Base-by-base conservation (phyloP, 2,329 filamentous ascomycete genomes). In the Fusarium coicis region DNA sequence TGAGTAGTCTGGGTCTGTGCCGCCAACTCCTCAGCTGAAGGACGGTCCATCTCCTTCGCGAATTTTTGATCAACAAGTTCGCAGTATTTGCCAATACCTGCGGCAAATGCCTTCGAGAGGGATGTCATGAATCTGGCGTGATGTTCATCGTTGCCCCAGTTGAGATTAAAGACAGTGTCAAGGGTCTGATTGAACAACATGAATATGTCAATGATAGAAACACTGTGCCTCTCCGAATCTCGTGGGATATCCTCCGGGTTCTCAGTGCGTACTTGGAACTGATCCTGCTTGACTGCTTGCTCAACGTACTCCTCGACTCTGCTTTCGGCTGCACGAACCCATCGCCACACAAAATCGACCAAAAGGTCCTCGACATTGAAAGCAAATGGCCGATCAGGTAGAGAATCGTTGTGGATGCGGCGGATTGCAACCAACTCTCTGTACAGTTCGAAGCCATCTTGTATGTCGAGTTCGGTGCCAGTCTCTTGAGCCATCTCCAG, bases 101-200 rank as follows among this genome's bases (percentile, higher is more conserved):
- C 87, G 4, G 95, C 92, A 68, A 98, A 94, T 0, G 93, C 92
- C 77, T 95, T 97, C 19, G 95, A 92, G 21, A 98, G 85, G 4
- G 94, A 91, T 21, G 96, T 99, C 95, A 98, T 98, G 83, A 99
- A 99, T 70, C 95, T 94, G 43, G 96, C 96, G 80, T 97, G 93
- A 74, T 97, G 95, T 42, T 97, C 87, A 78, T 97, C 94, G 80
- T 98, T 94, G 73, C 95, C 93, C 96, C 96, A 99, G 68, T 95
- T 91, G 16, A 99, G 87, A 75, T 94, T 87, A 60, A 93, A 91
- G 61, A 99, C 90, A 77, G 97, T 94, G 72, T 98, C 93, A 40
- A 97, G 91, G 23, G 93, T 93, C 83, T 98, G 93, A 77, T 95
- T 97, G 86, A 98, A 98, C 2, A 97, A 92, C 76, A 93, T 92